Base-by-base conservation (phyloP, 2,329 filamentous ascomycete species). In the Sporothrix inflata region DNA sequence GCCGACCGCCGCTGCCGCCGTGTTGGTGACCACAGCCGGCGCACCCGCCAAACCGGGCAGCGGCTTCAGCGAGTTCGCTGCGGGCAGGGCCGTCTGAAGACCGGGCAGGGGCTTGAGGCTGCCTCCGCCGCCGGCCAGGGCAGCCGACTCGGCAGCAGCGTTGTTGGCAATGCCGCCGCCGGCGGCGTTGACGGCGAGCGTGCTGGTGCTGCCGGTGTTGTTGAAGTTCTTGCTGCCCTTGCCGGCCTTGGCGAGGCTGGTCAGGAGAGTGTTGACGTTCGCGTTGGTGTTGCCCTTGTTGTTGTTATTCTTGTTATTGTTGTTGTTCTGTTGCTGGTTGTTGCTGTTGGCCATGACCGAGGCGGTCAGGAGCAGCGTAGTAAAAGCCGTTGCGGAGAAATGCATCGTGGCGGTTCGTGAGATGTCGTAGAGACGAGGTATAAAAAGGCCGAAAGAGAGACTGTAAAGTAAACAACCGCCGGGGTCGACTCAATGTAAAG, bases 361-460 rank as follows among this genome's bases (percentile, higher is more conserved):
- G 27, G 60, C 34, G 71, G 71, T 67, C 57, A 77, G 73, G 34
- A 77, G 49, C 19, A 76, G 61, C 14, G 73, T 67, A 24, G 75
- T 70, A 24, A 77, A 61, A 42, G 70, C 73, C n/a, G 71, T 42
- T 16, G 69, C 71, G 0, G 76, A 77, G 69, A 77, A 72, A 71
- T 75, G 75, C 76, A 77, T 77, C 49, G 47, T 75, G 70, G 47
- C 19, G 16, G 19, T 8, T 49, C n/a, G 19, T 21, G n/a, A 21
- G n/a, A 9, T n/a, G 47, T 7, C n/a, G 19, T n/a, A n/a, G n/a
- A n/a, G n/a, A n/a, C n/a, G n/a, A n/a, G 5, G 16, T n/a, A n/a
- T 21, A 8, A 19, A 21, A 21, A 34, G 6, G 30, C 30, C 30
- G 27, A 47, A 74, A 55, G 45, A 19, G 11, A 40, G 9, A 53